Evolutionary conservation across 169 alveolate genomes (phyloP), one percentile per base, ranked within the genome.

Genomic region (Eimeria sp.): DNA sequence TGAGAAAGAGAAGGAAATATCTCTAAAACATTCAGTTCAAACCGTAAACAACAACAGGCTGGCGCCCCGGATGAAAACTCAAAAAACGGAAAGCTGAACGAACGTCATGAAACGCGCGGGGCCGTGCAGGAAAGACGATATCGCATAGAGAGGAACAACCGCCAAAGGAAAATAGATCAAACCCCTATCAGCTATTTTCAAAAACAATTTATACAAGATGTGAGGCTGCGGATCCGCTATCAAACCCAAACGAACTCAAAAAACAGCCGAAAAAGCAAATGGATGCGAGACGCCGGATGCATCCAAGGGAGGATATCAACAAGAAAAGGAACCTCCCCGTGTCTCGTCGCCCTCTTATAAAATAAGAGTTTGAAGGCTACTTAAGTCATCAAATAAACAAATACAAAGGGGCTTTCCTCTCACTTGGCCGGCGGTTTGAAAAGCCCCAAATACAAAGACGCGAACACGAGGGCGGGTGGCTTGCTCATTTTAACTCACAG

Each of bases 361-460:
- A 72, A 72, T 2, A 14, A 14, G 52, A 72, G 6, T 72, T 72
- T 72, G 10, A 72, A 72, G 33, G 23, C 6, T 13, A 30, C 6
- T 4, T 6, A 11, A 33, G n/a, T 1, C 82, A 40, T 18, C 46
- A 72, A 72, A 72, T 37, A 72, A 72, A 14, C n/a, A 10, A 72
- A 37, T 40, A 72, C 2, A 27, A 13, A 64, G 16, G 40, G 9
- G 10, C 33, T 27, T 4, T 25, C 2, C 4, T 27, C 14, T 18
- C 13, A 64, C 6, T 64, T 64, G 40, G 40, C 13, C 52, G 46
- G 54, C 46, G n/a, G 82, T 37, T 18, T 37, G 33, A 10, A 30
- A 72, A 72, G 82, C 82, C 82, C 82, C 82, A 72, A 72, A 52
- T 9, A 18, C 40, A 64, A 33, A 64, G 82, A 72, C 82, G n/a